These are phyloP conservation scores for Pseudogymnoascus sp. DNA, from an alignment of 2,329 filamentous ascomycete genomes.

Conservation along the genomic window DNA sequence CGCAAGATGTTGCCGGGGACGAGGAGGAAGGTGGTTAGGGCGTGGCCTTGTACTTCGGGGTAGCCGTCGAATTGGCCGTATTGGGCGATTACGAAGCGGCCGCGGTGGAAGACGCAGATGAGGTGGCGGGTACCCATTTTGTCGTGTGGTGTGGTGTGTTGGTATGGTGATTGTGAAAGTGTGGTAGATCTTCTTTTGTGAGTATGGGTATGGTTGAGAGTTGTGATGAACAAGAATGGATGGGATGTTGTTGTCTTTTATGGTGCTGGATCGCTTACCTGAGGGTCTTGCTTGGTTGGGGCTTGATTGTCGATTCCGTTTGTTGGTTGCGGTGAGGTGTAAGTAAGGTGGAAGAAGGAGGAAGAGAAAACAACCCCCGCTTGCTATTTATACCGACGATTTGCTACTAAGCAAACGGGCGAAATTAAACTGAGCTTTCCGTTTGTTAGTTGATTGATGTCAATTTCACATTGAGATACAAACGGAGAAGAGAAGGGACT, in stretches of 20 bases:
- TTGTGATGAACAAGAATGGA: background rate
- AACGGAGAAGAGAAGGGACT: background rate
- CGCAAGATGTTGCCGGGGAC: slow-evolving; percentile 18
- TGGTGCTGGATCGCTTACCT: background rate
- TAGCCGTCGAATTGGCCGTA: slow-evolving; percentile 26
- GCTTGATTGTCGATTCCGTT: background rate
- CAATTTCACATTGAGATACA: background rate
- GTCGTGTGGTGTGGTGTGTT: background rate
- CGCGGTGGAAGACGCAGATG: slow-evolving; percentile 3
- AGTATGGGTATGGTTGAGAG: background rate
- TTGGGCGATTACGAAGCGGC: slow-evolving; percentile 18
- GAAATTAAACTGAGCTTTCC: background rate
- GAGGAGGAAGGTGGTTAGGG: slow-evolving; percentile 20
- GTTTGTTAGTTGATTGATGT: background rate
- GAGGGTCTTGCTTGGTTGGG: too few species aligned
- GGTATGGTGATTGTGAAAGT: background rate
- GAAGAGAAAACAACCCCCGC: background rate
- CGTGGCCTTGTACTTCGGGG: slow-evolving; percentile 18
- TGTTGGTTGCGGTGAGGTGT: background rate
- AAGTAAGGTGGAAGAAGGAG: background rate
- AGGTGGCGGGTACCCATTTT: slow-evolving; percentile 3
- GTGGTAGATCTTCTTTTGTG: background rate
- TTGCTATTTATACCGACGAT: background rate
- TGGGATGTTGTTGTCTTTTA: background rate
- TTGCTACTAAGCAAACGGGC: background rate